These are phyloP conservation scores for Neonectria hederae DNA, from an alignment of 2,329 filamentous ascomycete species.

Conservation along the genomic window DNA sequence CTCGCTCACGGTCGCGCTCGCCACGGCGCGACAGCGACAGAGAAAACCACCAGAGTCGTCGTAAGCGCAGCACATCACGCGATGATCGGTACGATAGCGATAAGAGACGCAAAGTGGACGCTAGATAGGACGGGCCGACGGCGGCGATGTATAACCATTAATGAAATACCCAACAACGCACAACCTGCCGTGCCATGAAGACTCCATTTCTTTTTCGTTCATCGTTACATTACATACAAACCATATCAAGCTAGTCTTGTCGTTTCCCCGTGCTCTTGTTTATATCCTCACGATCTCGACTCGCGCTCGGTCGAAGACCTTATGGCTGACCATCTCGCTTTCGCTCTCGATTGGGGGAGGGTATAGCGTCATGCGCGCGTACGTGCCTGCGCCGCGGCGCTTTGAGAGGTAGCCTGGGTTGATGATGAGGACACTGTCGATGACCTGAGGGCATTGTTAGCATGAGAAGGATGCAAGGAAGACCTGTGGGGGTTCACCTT, in stretches of 20 bases:
- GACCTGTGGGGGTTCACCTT: constrained; percentile 68
- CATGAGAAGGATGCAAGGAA: background rate
- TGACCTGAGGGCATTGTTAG: constrained; percentile 68
- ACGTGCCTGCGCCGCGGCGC: constrained; percentile 84
- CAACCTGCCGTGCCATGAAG: constrained; percentile 18
- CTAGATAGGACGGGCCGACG: constrained; percentile 39
- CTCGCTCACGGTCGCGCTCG: constrained; percentile 63
- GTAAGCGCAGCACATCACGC: constrained; percentile 67
- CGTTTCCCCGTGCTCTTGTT: constrained; percentile 19
- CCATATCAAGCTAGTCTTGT: constrained; percentile 6
- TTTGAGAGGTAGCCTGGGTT: constrained; percentile 92
- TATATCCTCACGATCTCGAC: constrained; percentile 88
- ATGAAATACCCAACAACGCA: constrained; percentile 38
- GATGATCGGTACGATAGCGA: constrained; percentile 66
- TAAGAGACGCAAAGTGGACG: constrained; percentile 68
- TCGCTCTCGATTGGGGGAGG: constrained; percentile 71
- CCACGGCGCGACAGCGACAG: constrained; percentile 56
- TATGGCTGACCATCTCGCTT: constrained; percentile 72
- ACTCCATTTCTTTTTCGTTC: constrained; percentile 28
- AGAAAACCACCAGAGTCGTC: constrained; percentile 57
- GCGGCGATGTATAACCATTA: constrained; percentile 34
- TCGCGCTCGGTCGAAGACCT: constrained; percentile 81
- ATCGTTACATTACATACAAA: constrained; percentile 34
- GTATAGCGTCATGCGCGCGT: constrained; percentile 79
- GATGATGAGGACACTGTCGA: constrained; percentile 88